A percentile compares a stretch with the other conserved stretches of the same genome.
Evolutionary conservation across 2,329 filamentous ascomycete genomes (phyloP).

Genomic region (Talaromyces funiculosus): DNA sequence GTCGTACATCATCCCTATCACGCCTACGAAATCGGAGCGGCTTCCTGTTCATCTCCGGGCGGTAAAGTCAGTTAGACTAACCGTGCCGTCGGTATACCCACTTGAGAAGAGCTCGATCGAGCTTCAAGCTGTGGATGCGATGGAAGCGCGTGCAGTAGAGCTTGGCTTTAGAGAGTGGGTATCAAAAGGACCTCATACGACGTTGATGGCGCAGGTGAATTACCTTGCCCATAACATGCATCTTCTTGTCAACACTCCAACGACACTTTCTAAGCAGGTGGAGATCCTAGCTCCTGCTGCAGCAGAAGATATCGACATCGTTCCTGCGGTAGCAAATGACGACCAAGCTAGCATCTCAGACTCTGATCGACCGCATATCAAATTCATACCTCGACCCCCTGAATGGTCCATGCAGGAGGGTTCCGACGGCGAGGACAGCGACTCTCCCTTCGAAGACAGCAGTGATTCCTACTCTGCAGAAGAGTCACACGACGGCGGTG

Average conservation of each 20-base stretch:
- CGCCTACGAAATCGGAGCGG: slow-evolving; percentile 56
- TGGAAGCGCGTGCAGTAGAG: slow-evolving; percentile 59
- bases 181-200: slow-evolving; percentile 53
- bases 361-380: slow-evolving; percentile 58
- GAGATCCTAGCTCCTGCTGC: background rate
- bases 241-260: slow-evolving; percentile 55
- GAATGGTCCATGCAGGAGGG: slow-evolving; percentile 57
- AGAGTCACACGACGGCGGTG: slow-evolving; percentile 40
- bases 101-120: slow-evolving; percentile 62
- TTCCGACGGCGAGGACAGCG: slow-evolving; percentile 29
- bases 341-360: background rate
- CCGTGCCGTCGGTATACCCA: slow-evolving; percentile 67
- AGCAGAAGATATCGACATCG: background rate
- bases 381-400: slow-evolving; percentile 67
- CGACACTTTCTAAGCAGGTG: background rate
- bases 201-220: slow-evolving; percentile 68
- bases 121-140: slow-evolving; percentile 57
- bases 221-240: slow-evolving; percentile 68
- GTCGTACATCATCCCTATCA: slow-evolving; percentile 64
- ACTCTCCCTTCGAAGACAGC: slow-evolving; percentile 18
- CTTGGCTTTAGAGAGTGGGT: slow-evolving; percentile 58
- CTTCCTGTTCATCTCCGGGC: slow-evolving; percentile 57
- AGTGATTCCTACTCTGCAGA: slow-evolving; percentile 37
- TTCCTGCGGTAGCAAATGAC: background rate
- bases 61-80: slow-evolving; percentile 60